Evolutionary conservation across 2,329 filamentous ascomycete species (phyloP).

Genomic region (Beauveria scarabaeidicola): DNA sequence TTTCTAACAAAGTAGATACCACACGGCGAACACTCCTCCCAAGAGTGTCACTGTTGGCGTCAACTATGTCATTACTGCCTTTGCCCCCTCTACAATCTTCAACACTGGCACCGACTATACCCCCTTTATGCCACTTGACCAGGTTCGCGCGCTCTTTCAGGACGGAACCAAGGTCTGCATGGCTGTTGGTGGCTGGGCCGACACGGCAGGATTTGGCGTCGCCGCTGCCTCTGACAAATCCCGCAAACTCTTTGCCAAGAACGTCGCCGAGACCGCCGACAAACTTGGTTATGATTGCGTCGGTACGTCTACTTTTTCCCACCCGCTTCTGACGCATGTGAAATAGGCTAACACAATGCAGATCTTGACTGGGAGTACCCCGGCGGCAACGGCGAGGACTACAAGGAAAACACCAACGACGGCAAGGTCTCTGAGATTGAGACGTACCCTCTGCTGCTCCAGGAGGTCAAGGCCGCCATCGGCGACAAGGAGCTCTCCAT

Average conservation of each 20-base stretch:
- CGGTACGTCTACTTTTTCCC: constrained; percentile 24
- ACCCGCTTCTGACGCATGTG: background rate
- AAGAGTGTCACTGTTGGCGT: constrained; percentile 33
- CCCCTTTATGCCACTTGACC: constrained; percentile 44
- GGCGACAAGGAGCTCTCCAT: constrained; percentile 56
- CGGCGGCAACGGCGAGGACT: constrained; percentile 60
- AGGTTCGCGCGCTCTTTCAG: constrained; percentile 44
- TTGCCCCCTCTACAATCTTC: constrained; percentile 43
- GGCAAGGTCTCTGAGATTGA: constrained; percentile 51
- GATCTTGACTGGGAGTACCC: constrained; percentile 62
- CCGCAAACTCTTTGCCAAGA: constrained; percentile 46
- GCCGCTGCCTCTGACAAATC: constrained; percentile 38
- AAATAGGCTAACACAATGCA: constrained; percentile 6
- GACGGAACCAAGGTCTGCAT: constrained; percentile 51
- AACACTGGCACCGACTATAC: constrained; percentile 35
- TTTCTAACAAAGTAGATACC: constrained; percentile 25
- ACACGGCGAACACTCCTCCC: constrained; percentile 27
- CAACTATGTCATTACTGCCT: constrained; percentile 47
- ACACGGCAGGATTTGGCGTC: constrained; percentile 45
- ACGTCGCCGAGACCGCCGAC: constrained; percentile 45
- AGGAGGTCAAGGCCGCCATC: constrained; percentile 48
- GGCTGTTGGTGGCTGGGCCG: constrained; percentile 58
- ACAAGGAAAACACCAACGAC: constrained; percentile 52
- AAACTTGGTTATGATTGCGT: constrained; percentile 52
- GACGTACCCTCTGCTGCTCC: constrained; percentile 52